Base-by-base conservation (phyloP, 225 moss, liverwort and hornwort species). In the Physcomitrellopsis africana region DNA sequence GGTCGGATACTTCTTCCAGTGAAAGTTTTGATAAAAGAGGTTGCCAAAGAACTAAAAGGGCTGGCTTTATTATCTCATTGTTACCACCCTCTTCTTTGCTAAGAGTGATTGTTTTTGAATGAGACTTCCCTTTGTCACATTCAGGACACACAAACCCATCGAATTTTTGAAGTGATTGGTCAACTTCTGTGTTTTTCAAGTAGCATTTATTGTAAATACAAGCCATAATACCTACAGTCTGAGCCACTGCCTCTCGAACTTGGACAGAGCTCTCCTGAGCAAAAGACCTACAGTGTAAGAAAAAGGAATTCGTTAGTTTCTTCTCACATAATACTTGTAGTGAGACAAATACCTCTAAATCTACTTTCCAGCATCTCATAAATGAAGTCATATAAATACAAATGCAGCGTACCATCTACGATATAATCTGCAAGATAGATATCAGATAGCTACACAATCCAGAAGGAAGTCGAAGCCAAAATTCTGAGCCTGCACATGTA, bases 201-300 rank as follows among this genome's bases (percentile, higher is more conserved):
- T 77, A 76, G 70, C 65, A 70, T 32, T 60, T 48, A 80, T 77
- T 75, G 75, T 76, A 86, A 69, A 89, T 77, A 75, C 99, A 99
- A 52, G 88, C 83, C 89, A 99, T 86, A 46, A 83, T 55, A 63
- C 99, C 99, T 59, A 93, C 57, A 57, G 77, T 80, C 77, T 75
- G 69, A 72, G 93, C 95, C 53, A 91, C 93, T 72, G 89, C 88
- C 70, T 90, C 90, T 77, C 91, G 93, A 74, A 99, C 86, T 53
- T 88, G 83, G 69, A 88, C 79, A 70, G 89, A 76, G 67, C 54
- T 70, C 9, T 82, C 74, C 59, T 81, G 71, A 37, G 75, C 79
- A 62, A 51, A 82, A 68, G 89, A 83, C 74, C 88, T 89, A 63
- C 55, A 76, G 68, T 51, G 53, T 49, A 66, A 54, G 53, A 37